Percentiles rank a stretch among this genome's conserved stretches.
Conservation (phyloP, 2,329 filamentous ascomycete genomes). For the Aspergillus sp. region DNA sequence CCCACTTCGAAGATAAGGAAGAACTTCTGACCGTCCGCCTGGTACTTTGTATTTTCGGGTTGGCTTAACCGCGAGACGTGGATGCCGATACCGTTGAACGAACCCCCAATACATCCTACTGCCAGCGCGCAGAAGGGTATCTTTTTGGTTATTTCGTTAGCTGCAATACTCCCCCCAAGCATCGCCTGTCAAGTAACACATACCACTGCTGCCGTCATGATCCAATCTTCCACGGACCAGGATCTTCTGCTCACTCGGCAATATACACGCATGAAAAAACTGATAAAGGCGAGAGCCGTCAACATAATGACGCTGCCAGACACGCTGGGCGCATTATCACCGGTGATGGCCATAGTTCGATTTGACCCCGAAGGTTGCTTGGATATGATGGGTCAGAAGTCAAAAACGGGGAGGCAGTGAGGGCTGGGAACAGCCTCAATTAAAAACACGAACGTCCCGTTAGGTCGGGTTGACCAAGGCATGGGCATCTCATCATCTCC, state of each 20-base stretch:
- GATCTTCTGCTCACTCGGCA: constrained; percentile 19
- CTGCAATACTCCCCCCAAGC: too few species aligned
- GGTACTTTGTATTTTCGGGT: constrained; percentile 20
- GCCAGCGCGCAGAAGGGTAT: constrained; percentile 20
- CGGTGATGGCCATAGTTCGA: constrained; percentile 19
- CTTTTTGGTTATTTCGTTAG: constrained; percentile 5
- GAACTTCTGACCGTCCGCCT: constrained; percentile 21
- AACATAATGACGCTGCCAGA: constrained; percentile 22
- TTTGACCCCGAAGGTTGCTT: background rate
- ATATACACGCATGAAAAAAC: constrained; percentile 20
- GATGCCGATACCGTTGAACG: constrained; percentile 26
- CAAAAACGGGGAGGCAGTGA: background rate
- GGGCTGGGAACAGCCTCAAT: background rate
- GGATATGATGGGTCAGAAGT: background rate
- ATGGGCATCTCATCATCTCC: too few species aligned
- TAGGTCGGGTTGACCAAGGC: background rate
- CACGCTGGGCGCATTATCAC: constrained; percentile 20
- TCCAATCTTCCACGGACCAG: constrained; percentile 25
- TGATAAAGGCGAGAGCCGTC: constrained; percentile 19
- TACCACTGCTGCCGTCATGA: constrained; percentile 25
- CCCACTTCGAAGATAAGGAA: constrained; percentile 29
- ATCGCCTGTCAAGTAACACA: background rate
- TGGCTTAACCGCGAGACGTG: constrained; percentile 13
- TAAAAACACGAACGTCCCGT: background rate
- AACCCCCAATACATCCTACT: constrained; percentile 21